Percentiles rank a stretch among this genome's conserved stretches.
Conservation (phyloP, 306 rosid genomes). For the Ceratonia siliqua region DNA sequence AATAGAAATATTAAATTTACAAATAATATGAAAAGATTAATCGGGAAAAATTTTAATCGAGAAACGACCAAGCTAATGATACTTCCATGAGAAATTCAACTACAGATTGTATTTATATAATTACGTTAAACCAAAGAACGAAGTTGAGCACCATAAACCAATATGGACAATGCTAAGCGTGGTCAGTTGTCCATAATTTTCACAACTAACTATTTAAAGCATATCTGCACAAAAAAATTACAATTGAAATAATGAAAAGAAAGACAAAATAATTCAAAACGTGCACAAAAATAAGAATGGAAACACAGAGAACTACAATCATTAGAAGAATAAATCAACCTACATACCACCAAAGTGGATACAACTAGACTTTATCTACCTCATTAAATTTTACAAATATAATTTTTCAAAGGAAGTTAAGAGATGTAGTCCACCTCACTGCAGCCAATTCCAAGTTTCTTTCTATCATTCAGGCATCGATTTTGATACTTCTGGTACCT, state of each 20-base stretch:
- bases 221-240: not conserved
- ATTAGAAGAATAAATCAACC: constrained; percentile 14
- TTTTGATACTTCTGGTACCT: constrained; percentile 85
- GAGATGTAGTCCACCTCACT: constrained; percentile 76
- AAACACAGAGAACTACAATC: not conserved
- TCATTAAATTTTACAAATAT: constrained; percentile 16
- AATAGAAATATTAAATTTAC: not conserved
- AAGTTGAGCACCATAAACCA: not conserved
- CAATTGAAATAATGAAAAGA: not conserved
- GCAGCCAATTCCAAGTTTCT: constrained; percentile 96
- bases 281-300: not conserved
- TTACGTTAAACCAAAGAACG: not conserved
- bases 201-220: not conserved
- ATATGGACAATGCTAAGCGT: not conserved
- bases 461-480: constrained; percentile 83
- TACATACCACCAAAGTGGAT: not conserved
- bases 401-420: constrained; percentile 17
- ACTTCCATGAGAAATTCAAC: constrained; percentile 4
- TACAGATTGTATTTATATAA: not conserved
- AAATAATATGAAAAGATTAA: constrained; percentile 11
- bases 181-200: not conserved
- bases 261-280: not conserved
- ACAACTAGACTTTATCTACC: constrained; percentile 17
- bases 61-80: not conserved
- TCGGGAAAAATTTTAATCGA: not conserved